Percentiles rank a stretch among this genome's conserved stretches.
Conservation (phyloP, 345 rosid species). For the Cardamine chenopodiifolia region DNA sequence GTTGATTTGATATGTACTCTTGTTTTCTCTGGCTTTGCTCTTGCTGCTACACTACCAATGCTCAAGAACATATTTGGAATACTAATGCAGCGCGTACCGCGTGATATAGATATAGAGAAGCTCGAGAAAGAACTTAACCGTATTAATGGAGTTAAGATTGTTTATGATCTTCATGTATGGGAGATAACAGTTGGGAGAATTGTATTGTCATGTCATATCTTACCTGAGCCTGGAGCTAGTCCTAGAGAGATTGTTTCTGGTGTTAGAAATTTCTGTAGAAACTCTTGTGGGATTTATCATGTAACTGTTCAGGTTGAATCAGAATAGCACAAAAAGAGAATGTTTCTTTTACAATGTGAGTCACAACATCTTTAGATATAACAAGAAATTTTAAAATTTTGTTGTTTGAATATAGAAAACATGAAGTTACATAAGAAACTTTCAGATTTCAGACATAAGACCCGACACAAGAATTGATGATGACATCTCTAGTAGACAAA, state of each 20-base stretch:
- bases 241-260: constrained; percentile 48
- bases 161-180: constrained; percentile 87
- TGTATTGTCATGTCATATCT: constrained; percentile 70
- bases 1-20: constrained; percentile 76
- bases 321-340: constrained; percentile 21
- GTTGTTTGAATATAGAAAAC: neutral
- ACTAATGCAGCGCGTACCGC: constrained; percentile 73
- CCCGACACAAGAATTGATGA: constrained; percentile 2
- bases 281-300: constrained; percentile 58
- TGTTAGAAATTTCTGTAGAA: constrained; percentile 61
- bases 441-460: constrained; percentile 1
- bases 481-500: neutral
- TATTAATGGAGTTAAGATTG: constrained; percentile 54
- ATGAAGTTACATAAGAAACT: neutral
- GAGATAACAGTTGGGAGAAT: constrained; percentile 68
- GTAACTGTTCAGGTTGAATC: constrained; percentile 77
- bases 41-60: constrained; percentile 62
- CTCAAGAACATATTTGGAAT: constrained; percentile 57
- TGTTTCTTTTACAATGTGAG: neutral
- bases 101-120: constrained; percentile 50
- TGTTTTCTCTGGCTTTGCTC: constrained; percentile 60
- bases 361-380: neutral
- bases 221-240: constrained; percentile 56
- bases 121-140: constrained; percentile 54
- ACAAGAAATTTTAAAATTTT: neutral